phyloP scores from a whole-genome alignment of 2,329 filamentous ascomycete genomes.

The Fusarium phyllophilum region DNA sequence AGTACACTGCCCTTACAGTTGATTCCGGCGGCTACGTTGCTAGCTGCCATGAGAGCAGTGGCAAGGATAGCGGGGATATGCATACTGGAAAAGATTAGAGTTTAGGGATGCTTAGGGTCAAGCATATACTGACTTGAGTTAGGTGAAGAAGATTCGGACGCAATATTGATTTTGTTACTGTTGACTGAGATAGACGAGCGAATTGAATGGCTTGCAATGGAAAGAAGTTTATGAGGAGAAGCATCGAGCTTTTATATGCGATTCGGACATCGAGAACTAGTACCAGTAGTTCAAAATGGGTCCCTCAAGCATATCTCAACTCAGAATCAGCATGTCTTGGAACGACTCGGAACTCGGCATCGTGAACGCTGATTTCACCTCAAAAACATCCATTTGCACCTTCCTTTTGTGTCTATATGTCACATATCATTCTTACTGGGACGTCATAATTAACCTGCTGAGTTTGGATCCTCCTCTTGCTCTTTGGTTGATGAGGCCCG shows the following conservation, averaged over 20 bases:
- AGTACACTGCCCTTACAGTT: background rate
- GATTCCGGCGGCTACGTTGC: background rate
- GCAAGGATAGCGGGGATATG: background rate
- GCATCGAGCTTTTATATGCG: background rate
- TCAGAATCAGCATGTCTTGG: background rate
- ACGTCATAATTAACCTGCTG: background rate
- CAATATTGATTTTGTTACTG: background rate
- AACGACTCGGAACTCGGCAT: background rate
- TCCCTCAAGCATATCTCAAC: background rate
- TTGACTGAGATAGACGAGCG: fast-evolving
- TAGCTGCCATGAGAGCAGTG: background rate
- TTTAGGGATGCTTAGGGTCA: fast-evolving
- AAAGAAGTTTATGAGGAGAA: fast-evolving
- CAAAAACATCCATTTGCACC: background rate
- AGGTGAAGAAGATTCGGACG: background rate
- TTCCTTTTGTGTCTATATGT: background rate
- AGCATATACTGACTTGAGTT: background rate
- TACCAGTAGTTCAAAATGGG: too few species aligned
- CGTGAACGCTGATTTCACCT: fast-evolving
- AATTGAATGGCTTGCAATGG: fast-evolving
- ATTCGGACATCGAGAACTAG: background rate
- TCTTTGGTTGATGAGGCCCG: background rate
- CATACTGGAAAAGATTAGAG: background rate
- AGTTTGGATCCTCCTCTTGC: background rate
- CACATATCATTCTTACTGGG: background rate